Base-by-base conservation (phyloP, 805 yeast genomes). In the Jamesozyma piceae region DNA sequence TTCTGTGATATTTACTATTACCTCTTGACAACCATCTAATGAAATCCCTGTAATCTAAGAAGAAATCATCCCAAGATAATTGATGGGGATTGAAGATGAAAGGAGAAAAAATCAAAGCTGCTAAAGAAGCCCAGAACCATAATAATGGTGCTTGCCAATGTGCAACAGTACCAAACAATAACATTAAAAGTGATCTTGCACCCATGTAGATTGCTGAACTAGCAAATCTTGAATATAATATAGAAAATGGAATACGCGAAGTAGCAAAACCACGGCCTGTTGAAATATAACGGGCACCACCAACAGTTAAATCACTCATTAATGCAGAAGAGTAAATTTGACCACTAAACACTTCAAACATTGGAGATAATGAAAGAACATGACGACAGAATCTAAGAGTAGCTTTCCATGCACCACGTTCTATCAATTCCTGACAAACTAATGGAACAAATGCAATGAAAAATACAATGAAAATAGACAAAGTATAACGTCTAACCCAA, bases 71-170 rank as follows among this genome's bases (percentile, higher is more conserved):
- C 89, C 94, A 82, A 38, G 95, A 80, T 66, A 89, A 90, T 71
- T 90, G 97, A 68, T 90, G 97, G 38, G 98, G 97, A 69, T 90
- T 90, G 78, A 87, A 90, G 46, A 92, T 61, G 65, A 90, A 88
- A 58, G 98, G 98, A 35, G 97, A 82, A 54, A 86, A 77, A 66
- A 86, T 74, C 68, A 90, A 74, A 2, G 97, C 83, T 31, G 87
- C 73, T 53, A 88, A 71, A 10, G 95, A 82, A 46, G 90, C 82
- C 97, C 97, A 92, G 77, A 92, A 92, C 95, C 97, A 92, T 49
- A 90, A 66, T 53, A 90, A 72, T 37, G 96, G 84, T 18, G 95
- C 81, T 66, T 86, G 94, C 97, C 97, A 83, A 57, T 78, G 78
- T 22, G 87, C 74, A 52, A 78, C 77, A 13, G 88, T 74, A 58